phyloP scores from a whole-genome alignment of 768 basidiomycete genomes.

The Crassisporium funariophilum region DNA sequence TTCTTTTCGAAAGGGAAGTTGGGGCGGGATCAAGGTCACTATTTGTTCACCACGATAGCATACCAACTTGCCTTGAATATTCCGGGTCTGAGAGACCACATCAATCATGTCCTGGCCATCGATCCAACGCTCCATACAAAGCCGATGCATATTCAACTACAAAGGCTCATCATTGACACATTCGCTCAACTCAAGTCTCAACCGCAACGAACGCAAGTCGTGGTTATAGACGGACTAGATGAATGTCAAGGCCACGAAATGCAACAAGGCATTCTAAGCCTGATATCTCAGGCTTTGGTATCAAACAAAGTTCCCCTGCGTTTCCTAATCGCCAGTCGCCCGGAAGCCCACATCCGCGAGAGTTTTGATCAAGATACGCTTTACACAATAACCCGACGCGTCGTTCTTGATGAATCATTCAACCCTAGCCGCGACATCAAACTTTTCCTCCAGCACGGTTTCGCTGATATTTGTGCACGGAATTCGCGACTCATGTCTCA shows the following conservation, averaged over 20 bases:
- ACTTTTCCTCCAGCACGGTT: conserved; percentile 10
- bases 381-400: background rate
- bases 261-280: conserved; percentile 16
- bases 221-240: conserved; percentile 30
- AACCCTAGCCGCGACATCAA: conserved; percentile 14
- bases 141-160: conserved; percentile 9
- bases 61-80: conserved; percentile 21
- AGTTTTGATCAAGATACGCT: conserved; percentile 5
- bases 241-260: conserved; percentile 16
- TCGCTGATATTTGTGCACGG: conserved; percentile 7
- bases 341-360: conserved; percentile 13
- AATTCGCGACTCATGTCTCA: background rate
- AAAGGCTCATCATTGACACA: conserved; percentile 13
- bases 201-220: background rate
- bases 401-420: conserved; percentile 5
- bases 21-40: conserved; percentile 5
- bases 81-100: conserved; percentile 1
- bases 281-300: conserved; percentile 2
- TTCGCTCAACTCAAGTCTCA: background rate
- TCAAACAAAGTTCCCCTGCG: conserved; percentile 7
- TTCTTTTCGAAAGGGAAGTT: conserved; percentile 13
- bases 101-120: conserved; percentile 7
- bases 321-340: conserved; percentile 15
- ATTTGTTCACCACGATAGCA: conserved; percentile 18
- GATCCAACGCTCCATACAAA: conserved; percentile 15